Evolutionary conservation across 2,329 filamentous ascomycete genomes (phyloP).

Genomic region (Chaetomiaceae sp.): DNA sequence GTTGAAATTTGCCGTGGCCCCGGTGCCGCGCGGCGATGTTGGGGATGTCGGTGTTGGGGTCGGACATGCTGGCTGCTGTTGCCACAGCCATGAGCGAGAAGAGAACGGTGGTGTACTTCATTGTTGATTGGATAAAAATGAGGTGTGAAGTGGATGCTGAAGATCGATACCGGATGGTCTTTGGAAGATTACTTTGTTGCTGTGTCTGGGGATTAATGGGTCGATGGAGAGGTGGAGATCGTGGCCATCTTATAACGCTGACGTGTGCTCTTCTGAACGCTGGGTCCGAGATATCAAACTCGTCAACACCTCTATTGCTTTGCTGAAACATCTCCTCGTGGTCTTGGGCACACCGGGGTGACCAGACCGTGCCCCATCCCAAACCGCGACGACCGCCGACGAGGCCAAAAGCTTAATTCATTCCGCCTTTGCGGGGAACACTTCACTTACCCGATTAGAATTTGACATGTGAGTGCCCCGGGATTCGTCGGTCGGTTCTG

Average conservation of each 20-base stretch:
- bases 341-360: no score
- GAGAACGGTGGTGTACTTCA: conserved; percentile 1
- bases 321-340: no score
- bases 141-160: no score
- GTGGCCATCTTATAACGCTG: neutral
- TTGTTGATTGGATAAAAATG: no score
- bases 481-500: no score
- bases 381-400: no score
- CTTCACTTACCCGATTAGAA: no score
- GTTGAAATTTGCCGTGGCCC: neutral
- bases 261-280: no score
- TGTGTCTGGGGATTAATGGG: neutral
- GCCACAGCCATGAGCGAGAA: neutral
- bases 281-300: no score
- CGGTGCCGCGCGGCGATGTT: neutral
- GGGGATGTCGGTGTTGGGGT: neutral
- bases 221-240: neutral
- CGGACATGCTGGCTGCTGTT: neutral
- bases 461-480: no score
- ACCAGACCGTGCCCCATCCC: no score
- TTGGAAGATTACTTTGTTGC: neutral
- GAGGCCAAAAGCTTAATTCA: neutral
- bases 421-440: neutral
- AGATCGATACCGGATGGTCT: neutral
- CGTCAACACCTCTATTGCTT: neutral